Conservation (phyloP, 768 basidiomycete genomes). For the Auricularia auricula-judae region DNA sequence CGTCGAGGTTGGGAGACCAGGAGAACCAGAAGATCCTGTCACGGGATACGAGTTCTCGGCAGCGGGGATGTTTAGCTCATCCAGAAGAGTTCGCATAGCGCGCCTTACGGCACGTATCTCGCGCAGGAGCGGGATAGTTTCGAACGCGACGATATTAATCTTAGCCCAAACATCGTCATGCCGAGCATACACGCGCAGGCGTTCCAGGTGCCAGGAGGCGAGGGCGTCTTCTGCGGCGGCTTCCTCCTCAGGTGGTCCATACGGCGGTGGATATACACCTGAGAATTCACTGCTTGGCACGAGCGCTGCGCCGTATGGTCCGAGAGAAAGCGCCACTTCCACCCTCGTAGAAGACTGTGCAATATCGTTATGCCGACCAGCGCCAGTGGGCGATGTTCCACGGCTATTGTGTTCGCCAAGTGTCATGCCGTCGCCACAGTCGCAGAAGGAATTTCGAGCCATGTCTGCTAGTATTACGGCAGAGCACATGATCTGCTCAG, state of each 20-base stretch:
- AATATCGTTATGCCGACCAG: neutral
- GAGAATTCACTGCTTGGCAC: conserved; percentile 53
- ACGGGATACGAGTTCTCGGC: neutral
- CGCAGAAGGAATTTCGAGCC: conserved; percentile 22
- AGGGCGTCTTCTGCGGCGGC: conserved; percentile 39
- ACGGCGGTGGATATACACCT: conserved; percentile 68
- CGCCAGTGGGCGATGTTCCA: conserved; percentile 3
- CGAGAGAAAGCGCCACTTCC: conserved; percentile 57
- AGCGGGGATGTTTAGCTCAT: conserved; percentile 11
- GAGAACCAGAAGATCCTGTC: too few species aligned
- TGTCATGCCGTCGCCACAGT: neutral
- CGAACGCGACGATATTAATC: conserved; percentile 62
- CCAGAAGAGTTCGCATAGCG: conserved; percentile 37
- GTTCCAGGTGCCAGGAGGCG: conserved; percentile 49
- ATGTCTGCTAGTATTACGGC: conserved; percentile 40
- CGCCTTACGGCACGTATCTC: conserved; percentile 56
- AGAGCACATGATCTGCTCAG: conserved; percentile 37
- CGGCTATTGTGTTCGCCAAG: neutral
- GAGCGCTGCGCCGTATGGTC: conserved; percentile 63
- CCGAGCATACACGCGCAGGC: conserved; percentile 42
- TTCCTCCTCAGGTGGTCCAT: conserved; percentile 33
- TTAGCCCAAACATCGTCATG: conserved; percentile 39
- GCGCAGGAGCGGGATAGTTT: conserved; percentile 59
- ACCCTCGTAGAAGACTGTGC: conserved; percentile 13
- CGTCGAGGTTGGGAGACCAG: conserved; percentile 7